phyloP scores from a whole-genome alignment of 768 basidiomycete species.

The Leccinellum luteum region DNA sequence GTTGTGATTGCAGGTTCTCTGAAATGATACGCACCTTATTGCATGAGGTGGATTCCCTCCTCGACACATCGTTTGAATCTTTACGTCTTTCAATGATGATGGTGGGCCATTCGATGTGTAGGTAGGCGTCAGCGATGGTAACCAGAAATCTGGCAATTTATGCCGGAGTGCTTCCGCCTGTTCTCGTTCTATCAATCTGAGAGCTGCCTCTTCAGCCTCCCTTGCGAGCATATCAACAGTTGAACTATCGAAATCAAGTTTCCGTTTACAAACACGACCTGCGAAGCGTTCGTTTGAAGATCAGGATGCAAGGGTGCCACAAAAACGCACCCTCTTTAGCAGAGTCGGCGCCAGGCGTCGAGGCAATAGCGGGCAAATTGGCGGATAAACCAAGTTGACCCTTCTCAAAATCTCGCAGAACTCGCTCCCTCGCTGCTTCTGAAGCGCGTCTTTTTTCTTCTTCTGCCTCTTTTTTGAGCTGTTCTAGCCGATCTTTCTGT shows the following conservation, averaged over 20 bases:
- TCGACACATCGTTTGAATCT: slow-evolving; percentile 85
- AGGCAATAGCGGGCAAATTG: slow-evolving; percentile 29
- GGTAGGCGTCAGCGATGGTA: slow-evolving; percentile 88
- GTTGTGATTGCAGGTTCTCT: not conserved
- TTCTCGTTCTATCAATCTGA: slow-evolving; percentile 79
- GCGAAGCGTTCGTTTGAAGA: slow-evolving; percentile 5
- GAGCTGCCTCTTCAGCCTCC: slow-evolving; percentile 87
- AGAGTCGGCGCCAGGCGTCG: slow-evolving; percentile 38
- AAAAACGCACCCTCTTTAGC: slow-evolving; percentile 35
- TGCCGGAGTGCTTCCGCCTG: slow-evolving; percentile 80
- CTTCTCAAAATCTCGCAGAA: slow-evolving; percentile 86
- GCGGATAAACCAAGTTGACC: slow-evolving; percentile 73
- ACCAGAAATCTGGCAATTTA: slow-evolving; percentile 97
- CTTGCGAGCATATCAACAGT: slow-evolving; percentile 67
- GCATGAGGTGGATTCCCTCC: slow-evolving; percentile 78
- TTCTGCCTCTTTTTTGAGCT: slow-evolving; percentile 75
- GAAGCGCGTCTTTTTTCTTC: slow-evolving; percentile 68
- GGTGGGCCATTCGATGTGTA: slow-evolving; percentile 62
- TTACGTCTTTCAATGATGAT: slow-evolving; percentile 71
- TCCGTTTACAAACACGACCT: slow-evolving; percentile 73
- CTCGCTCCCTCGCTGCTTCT: slow-evolving; percentile 81
- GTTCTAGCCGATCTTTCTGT: slow-evolving; percentile 79
- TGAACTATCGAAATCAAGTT: slow-evolving; percentile 78
- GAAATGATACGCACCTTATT: slow-evolving; percentile 54
- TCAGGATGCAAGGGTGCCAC: not conserved